These are phyloP conservation scores for Colletotrichum orbiculare DNA, from an alignment of 2,329 filamentous ascomycete genomes.

Conservation along the genomic window DNA sequence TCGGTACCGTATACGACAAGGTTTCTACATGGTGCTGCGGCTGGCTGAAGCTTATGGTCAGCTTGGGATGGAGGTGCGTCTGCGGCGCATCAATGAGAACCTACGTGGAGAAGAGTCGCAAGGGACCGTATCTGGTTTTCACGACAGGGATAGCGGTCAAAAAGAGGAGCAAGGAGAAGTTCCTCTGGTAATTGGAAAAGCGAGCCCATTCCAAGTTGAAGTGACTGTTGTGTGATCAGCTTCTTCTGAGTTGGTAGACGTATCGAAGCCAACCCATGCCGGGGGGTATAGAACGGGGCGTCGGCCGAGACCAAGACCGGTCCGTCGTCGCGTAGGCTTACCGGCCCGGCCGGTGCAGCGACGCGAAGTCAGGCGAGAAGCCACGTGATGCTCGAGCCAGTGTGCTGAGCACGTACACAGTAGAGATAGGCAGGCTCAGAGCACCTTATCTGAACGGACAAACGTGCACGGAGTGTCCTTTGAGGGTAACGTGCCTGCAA, in stretches of 20 bases:
- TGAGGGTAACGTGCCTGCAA: too few relatives aligned
- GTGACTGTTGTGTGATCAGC: too few relatives aligned
- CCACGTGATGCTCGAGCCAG: too few relatives aligned
- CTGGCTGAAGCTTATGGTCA: slow-evolving; percentile 57
- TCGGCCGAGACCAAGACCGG: slow-evolving; percentile 13
- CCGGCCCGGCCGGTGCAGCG: not conserved
- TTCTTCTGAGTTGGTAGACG: too few relatives aligned
- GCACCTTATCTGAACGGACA: too few relatives aligned
- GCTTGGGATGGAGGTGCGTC: slow-evolving; percentile 25
- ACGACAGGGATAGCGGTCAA: slow-evolving; percentile 65
- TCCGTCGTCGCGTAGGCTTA: not conserved
- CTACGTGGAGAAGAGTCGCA: slow-evolving; percentile 64
- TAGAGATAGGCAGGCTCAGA: too few relatives aligned
- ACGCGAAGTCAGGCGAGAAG: slow-evolving; percentile 34
- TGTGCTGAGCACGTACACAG: too few relatives aligned
- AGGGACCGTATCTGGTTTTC: slow-evolving; percentile 69
- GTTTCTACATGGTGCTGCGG: slow-evolving; percentile 76
- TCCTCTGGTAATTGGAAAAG: slow-evolving; percentile 66
- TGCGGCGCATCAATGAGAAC: slow-evolving; percentile 36
- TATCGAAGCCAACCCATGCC: too few relatives aligned
- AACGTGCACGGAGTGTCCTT: too few relatives aligned
- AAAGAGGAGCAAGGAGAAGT: slow-evolving; percentile 56
- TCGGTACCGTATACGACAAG: slow-evolving; percentile 86
- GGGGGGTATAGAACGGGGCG: not conserved
- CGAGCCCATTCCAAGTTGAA: slow-evolving; percentile 44